phyloP scores from a whole-genome alignment of 208 protist species.

The Crithidia bombi region DNA sequence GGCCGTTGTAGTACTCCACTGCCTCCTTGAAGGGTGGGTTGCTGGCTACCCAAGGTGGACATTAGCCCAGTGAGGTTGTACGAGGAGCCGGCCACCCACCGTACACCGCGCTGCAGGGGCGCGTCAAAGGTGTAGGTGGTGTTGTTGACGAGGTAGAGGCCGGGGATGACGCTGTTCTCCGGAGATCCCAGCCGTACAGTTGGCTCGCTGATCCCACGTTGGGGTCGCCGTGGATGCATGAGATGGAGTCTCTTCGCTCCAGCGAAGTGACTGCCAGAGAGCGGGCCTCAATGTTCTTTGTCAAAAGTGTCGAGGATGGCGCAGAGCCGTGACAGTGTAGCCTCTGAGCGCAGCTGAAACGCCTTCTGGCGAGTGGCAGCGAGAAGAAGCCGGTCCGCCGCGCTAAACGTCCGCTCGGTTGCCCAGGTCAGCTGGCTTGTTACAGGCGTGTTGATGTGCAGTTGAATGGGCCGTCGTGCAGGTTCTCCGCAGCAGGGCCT shows the following conservation, averaged over 20 bases:
- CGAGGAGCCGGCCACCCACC: background rate
- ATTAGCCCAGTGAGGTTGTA: constrained; percentile 2
- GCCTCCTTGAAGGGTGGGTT: background rate
- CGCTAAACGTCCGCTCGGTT: background rate
- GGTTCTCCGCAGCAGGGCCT: background rate
- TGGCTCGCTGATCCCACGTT: background rate
- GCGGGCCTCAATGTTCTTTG: background rate
- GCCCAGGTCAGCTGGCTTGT: background rate
- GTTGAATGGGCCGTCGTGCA: background rate
- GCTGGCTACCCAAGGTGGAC: too few species aligned
- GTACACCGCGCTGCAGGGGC: constrained; percentile 12
- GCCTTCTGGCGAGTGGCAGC: background rate
- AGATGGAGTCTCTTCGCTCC: background rate
- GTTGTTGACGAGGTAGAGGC: constrained; percentile 21
- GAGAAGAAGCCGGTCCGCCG: background rate
- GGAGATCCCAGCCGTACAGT: constrained; percentile 8
- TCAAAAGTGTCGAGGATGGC: background rate
- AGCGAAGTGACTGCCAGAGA: background rate
- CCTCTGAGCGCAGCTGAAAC: background rate
- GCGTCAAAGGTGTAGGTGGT: background rate
- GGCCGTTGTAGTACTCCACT: background rate
- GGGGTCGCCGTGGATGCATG: constrained; percentile 8
- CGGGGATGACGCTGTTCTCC: constrained; percentile 14
- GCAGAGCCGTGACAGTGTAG: constrained; percentile 7
- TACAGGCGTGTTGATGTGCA: background rate